Base-by-base conservation (phyloP, 345 rosid genomes). In the Pugionium cornutum region DNA sequence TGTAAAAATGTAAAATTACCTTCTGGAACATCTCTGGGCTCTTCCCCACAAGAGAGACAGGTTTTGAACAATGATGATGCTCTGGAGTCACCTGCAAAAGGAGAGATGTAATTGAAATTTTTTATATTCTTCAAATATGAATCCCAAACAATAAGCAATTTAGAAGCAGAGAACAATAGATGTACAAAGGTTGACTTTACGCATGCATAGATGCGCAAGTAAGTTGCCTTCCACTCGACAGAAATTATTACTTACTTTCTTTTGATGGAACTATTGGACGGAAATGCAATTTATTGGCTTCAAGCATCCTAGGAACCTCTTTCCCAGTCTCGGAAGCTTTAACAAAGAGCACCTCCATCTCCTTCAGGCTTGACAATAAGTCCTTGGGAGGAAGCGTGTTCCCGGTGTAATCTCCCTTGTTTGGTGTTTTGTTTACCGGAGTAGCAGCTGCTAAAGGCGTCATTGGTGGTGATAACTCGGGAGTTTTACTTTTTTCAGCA, bases 221-320 rank as follows among this genome's bases (percentile, higher is more conserved):
- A 29, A 32, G 68, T 9, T 18, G 18, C 18, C 34, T 40, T 32
- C 62, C 58, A 56, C 18, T 18, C 18, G 71, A 65, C 73, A 76
- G 59, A 73, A 37, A 64, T 4, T 5, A 61, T 67, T 25, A 41
- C 18, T 64, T 82, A 88, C 92, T 77, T 67, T 84, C 84, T 81
- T 83, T 84, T 57, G 72, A 81, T 1, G 78, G 61, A 46, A 74
- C 73, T 71, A 88, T 77, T 29, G 95, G 95, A 58, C 90, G 95
- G 67, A 86, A 86, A 81, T 85, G 92, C 77, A 94, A 60, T 54
- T 88, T 94, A 76, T 90, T 87, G 69, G 92, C 99, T 83, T 90
- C 97, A 51, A 94, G 96, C 99, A 94, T 90, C 80, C 92, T 84
- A 39, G 96, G 99, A 76, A 90, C 92, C 75, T 94, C 97, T 81